Evolutionary conservation across 2,329 filamentous ascomycete genomes (phyloP).

Genomic region (Aspergillus pseudoviridinutans): DNA sequence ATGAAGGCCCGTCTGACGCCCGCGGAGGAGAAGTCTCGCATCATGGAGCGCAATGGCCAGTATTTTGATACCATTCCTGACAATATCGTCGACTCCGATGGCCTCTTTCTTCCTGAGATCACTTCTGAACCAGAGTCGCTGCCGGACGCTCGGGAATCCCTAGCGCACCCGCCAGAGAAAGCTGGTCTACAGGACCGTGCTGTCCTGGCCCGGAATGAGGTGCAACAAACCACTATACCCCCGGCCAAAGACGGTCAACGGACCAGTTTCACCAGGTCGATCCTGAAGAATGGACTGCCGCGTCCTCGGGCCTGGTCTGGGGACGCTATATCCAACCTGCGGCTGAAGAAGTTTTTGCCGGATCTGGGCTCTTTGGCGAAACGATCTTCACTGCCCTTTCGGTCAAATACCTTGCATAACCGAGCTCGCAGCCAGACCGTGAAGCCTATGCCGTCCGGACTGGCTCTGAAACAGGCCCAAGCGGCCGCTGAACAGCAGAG

Average conservation of each 20-base stretch:
- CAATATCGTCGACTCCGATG: slow-evolving; percentile 26
- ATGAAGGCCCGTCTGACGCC: slow-evolving; percentile 56
- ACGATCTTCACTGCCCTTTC: slow-evolving; percentile 28
- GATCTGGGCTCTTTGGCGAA: slow-evolving; percentile 30
- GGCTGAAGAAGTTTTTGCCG: slow-evolving; percentile 34
- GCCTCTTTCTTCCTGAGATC: slow-evolving; percentile 26
- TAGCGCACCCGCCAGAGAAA: too few species aligned
- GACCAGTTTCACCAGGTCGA: slow-evolving; percentile 31
- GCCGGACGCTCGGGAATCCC: neutral
- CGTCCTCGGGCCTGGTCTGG: slow-evolving; percentile 36
- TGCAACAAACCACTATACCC: slow-evolving; percentile 12
- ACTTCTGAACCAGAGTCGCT: slow-evolving; percentile 31
- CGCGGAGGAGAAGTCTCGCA: slow-evolving; percentile 56
- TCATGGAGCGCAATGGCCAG: slow-evolving; percentile 47
- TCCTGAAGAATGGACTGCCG: slow-evolving; percentile 32
- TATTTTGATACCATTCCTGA: slow-evolving; percentile 44
- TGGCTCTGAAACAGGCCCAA: slow-evolving; percentile 16
- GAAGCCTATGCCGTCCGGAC: slow-evolving; percentile 11
- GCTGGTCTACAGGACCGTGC: neutral
- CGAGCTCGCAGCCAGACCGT: slow-evolving; percentile 28
- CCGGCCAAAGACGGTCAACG: slow-evolving; percentile 20
- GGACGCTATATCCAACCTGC: slow-evolving; percentile 22
- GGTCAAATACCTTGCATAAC: slow-evolving; percentile 19
- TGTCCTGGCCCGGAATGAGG: neutral
- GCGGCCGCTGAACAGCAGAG: slow-evolving; percentile 3